Conservation (phyloP, 768 basidiomycete species). For the Nevesoporus exiguus region DNA sequence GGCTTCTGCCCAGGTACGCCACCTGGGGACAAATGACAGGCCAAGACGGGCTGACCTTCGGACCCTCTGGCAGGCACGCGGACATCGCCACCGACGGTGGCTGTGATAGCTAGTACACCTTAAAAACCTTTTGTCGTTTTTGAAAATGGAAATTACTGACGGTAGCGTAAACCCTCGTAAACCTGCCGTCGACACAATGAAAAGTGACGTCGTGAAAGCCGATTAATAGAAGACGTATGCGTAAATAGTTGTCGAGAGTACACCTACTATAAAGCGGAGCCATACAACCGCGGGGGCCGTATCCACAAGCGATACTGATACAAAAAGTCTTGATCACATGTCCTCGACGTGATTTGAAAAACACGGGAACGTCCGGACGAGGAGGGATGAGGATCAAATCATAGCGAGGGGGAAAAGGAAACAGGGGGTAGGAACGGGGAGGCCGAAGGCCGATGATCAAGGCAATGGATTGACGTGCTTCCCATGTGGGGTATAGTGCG, state of each 20-base stretch:
- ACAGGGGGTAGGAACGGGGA: slow-evolving; percentile 14
- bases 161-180: slow-evolving; percentile 23
- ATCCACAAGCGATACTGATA: slow-evolving; percentile 32
- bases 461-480: slow-evolving; percentile 46
- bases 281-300: slow-evolving; percentile 19
- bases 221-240: slow-evolving; percentile 31
- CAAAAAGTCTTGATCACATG: slow-evolving; percentile 27
- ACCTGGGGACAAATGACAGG: slow-evolving; percentile 1
- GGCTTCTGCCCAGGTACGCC: slow-evolving; percentile 5
- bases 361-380: slow-evolving; percentile 28
- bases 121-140: slow-evolving; percentile 28
- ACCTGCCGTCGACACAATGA: slow-evolving; percentile 11
- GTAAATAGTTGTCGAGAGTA: slow-evolving; percentile 32
- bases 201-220: slow-evolving; percentile 18
- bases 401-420: slow-evolving; percentile 17
- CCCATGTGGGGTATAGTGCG: slow-evolving; percentile 41
- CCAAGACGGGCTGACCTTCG: slow-evolving; percentile 8
- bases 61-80: slow-evolving; percentile 13
- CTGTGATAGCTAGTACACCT: slow-evolving; percentile 28
- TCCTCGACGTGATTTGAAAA: slow-evolving; percentile 25
- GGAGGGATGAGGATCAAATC: slow-evolving; percentile 21
- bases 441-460: slow-evolving; percentile 32
- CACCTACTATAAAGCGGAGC: slow-evolving; percentile 32
- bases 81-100: slow-evolving; percentile 25
- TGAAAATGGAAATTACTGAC: slow-evolving; percentile 20